These are phyloP conservation scores for Lagenaria siceraria DNA, from an alignment of 306 rosid species.

Conservation along the genomic window DNA sequence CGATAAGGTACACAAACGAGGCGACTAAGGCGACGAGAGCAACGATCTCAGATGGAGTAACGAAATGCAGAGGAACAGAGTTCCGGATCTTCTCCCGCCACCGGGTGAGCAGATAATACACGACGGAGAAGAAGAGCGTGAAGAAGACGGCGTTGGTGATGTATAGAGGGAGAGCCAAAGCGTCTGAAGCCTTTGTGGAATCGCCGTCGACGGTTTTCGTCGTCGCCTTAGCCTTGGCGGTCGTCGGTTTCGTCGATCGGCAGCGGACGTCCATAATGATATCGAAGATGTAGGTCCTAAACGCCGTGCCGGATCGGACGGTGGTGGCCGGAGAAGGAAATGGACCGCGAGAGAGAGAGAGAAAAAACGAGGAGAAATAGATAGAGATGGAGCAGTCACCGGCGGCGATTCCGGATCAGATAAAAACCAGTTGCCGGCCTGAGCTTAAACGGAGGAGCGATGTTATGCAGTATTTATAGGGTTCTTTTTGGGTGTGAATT, in stretches of 20 bases:
- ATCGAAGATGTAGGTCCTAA: not conserved
- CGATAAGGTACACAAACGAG: conserved; percentile 60
- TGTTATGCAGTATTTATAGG: not conserved
- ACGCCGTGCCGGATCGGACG: conserved; percentile 18
- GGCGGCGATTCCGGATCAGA: not conserved
- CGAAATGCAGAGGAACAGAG: conserved; percentile 64
- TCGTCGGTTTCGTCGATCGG: conserved; percentile 19
- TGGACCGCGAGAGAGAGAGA: not conserved
- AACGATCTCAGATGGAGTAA: conserved; percentile 49
- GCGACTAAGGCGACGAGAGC: conserved; percentile 53
- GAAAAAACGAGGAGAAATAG: not conserved
- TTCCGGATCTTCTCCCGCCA: conserved; percentile 89
- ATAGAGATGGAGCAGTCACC: not conserved
- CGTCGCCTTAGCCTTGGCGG: not conserved
- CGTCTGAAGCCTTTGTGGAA: conserved; percentile 21
- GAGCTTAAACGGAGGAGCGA: conserved; percentile 3
- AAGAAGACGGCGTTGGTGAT: conserved; percentile 56
- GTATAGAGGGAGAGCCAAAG: conserved; percentile 32
- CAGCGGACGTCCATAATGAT: conserved; percentile 47
- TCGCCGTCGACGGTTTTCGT: not conserved
- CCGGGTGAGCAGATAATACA: conserved; percentile 58
- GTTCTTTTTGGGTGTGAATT: not conserved
- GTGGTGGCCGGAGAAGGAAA: not conserved
- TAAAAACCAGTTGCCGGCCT: not conserved
- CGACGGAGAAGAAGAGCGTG: conserved; percentile 63